These are phyloP conservation scores for Flaveria robusta DNA, from an alignment of 129 eudicot genomes.

Conservation along the genomic window DNA sequence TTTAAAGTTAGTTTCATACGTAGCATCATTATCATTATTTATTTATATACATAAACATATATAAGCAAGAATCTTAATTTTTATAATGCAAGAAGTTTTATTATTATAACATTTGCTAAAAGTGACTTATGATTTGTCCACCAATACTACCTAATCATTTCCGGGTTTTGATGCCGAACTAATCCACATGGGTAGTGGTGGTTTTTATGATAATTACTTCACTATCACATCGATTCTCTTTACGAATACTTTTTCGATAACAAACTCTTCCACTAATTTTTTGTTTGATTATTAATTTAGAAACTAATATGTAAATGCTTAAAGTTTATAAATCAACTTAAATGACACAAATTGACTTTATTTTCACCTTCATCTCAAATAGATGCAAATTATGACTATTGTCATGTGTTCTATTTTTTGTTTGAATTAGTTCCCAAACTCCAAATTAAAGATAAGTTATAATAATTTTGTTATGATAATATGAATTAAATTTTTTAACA, in stretches of 20 bases:
- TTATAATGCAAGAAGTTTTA: not conserved
- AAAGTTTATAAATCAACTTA: not conserved
- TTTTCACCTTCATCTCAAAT: not conserved
- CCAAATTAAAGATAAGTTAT: too few species aligned
- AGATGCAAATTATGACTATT: not conserved
- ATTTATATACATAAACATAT: not conserved
- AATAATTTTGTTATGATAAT: too few species aligned
- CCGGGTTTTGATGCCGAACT: slow-evolving; percentile 30
- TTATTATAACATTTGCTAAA: not conserved
- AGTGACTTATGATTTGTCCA: not conserved
- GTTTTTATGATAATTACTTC: slow-evolving; percentile 25
- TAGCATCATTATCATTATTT: too few species aligned
- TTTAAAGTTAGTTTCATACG: too few species aligned
- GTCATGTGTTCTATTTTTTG: too few species aligned
- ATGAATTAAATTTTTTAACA: too few species aligned
- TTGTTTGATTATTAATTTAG: not conserved
- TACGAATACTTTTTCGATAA: not conserved
- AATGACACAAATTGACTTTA: not conserved
- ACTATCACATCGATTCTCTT: slow-evolving; percentile 29
- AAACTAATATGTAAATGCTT: not conserved
- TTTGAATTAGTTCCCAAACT: too few species aligned
- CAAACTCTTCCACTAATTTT: not conserved
- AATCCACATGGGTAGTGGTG: slow-evolving; percentile 34
- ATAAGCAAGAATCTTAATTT: not conserved
- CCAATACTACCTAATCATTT: not conserved